phyloP scores from a whole-genome alignment of 768 basidiomycete genomes.

The Termitomyces sp. region DNA sequence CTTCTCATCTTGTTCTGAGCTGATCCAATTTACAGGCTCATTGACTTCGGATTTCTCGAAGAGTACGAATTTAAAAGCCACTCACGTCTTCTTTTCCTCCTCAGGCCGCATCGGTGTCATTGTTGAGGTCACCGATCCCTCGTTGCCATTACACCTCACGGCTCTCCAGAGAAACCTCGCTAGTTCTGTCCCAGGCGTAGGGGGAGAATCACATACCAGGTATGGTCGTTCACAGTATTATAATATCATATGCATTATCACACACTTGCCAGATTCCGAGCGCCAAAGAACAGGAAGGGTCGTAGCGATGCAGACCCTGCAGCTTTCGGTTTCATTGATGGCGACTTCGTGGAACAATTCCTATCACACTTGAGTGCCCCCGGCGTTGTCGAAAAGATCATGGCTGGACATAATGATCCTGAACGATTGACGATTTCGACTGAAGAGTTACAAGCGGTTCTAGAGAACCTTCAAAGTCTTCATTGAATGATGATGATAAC shows the following conservation, averaged over 20 bases:
- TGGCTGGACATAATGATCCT: constrained; percentile 51
- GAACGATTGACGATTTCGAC: constrained; percentile 47
- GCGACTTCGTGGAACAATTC: constrained; percentile 76
- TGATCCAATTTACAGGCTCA: constrained; percentile 37
- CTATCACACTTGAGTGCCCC: constrained; percentile 35
- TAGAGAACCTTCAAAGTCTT: constrained; percentile 50
- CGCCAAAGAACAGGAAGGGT: constrained; percentile 54
- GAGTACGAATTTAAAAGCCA: constrained; percentile 39
- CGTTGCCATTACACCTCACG: constrained; percentile 52
- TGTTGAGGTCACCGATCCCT: constrained; percentile 47
- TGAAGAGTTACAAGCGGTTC: constrained; percentile 34
- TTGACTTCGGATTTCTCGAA: constrained; percentile 41
- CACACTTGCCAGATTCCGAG: constrained; percentile 48
- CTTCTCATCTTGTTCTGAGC: background rate
- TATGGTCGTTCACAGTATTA: constrained; percentile 12
- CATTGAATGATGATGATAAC: constrained; percentile 33
- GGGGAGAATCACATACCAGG: constrained; percentile 63
- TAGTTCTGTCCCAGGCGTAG: constrained; percentile 42
- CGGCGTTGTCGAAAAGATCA: constrained; percentile 41
- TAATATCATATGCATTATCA: background rate
- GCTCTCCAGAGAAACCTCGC: constrained; percentile 74
- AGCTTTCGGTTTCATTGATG: constrained; percentile 80
- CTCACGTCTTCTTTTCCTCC: constrained; percentile 70
- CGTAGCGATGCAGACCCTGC: constrained; percentile 50
- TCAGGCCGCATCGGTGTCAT: constrained; percentile 77